A percentile compares a stretch with the other conserved stretches of the same genome.
Evolutionary conservation across 192 early-diverging fungal genomes (phyloP).

Genomic region (Radiomyces spectabilis): DNA sequence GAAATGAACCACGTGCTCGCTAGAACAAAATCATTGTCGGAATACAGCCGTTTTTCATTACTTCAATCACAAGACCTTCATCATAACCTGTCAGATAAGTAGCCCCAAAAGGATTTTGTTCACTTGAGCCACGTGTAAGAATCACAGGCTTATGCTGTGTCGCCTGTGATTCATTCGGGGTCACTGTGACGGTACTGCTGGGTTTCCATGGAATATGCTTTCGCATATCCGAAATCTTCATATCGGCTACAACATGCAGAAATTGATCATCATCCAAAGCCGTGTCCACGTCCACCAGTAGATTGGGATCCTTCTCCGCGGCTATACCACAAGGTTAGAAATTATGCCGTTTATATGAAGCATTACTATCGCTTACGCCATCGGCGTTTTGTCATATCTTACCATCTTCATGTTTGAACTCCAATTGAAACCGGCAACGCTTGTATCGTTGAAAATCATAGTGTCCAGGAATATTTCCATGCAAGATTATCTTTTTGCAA

Average conservation of each 20-base stretch:
- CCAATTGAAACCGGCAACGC: no score
- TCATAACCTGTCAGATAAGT: constrained; percentile 60
- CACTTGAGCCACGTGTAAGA: constrained; percentile 51
- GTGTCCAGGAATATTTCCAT: constrained; percentile 64
- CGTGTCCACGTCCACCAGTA: constrained; percentile 19
- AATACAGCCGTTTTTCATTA: constrained; percentile 57
- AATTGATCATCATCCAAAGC: constrained; percentile 8
- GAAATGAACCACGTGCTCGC: neutral
- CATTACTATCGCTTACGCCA: no score
- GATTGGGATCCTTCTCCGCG: neutral
- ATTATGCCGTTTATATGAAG: neutral
- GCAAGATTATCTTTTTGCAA: constrained; percentile 65
- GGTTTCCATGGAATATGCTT: constrained; percentile 17
- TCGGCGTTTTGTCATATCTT: neutral
- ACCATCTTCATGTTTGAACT: no score
- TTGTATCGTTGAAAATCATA: constrained; percentile 64
- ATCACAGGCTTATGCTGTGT: constrained; percentile 45
- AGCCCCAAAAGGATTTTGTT: constrained; percentile 64
- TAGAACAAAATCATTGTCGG: constrained; percentile 51
- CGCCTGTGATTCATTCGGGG: constrained; percentile 18
- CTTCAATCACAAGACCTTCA: constrained; percentile 50
- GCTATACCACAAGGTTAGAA: neutral
- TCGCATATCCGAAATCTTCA: constrained; percentile 22
- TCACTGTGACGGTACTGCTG: constrained; percentile 8
- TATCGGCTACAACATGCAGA: constrained; percentile 8